Conservation (phyloP, 176 grass and related monocot species). For the Coix lacrymajobi region DNA sequence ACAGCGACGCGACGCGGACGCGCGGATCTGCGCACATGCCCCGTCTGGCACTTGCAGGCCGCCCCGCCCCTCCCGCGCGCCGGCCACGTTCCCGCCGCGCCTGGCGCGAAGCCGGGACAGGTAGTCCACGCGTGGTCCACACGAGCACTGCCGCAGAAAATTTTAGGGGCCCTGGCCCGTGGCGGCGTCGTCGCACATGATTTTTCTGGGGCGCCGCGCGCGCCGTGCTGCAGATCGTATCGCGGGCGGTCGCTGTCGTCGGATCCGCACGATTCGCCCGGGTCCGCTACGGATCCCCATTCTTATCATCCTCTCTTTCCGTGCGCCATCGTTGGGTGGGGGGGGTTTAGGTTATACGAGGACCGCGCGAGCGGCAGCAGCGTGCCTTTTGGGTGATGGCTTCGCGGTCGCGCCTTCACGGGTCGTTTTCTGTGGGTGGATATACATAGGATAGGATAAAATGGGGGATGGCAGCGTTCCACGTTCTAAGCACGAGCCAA, state of each 20-base stretch:
- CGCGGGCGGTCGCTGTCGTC: slow-evolving; percentile 16
- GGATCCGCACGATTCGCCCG: slow-evolving; percentile 8
- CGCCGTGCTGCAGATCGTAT: background rate
- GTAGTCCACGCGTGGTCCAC: slow-evolving; percentile 25
- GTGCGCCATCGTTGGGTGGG: no score
- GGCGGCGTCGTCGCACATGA: slow-evolving; percentile 15
- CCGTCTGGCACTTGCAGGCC: background rate
- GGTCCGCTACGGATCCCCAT: background rate
- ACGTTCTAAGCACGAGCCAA: slow-evolving; percentile 24
- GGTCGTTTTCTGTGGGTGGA: background rate
- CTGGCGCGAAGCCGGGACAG: background rate
- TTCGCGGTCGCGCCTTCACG: background rate
- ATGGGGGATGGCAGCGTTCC: background rate
- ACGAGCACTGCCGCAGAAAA: background rate
- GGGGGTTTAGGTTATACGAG: background rate
- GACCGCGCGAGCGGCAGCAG: background rate
- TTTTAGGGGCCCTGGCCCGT: background rate
- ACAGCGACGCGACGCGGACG: background rate
- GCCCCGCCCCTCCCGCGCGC: background rate
- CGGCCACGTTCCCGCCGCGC: slow-evolving; percentile 32
- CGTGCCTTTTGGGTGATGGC: slow-evolving; percentile 26
- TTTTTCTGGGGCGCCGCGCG: slow-evolving; percentile 19
- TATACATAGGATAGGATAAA: background rate
- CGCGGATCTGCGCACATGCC: background rate
- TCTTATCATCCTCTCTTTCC: background rate